Evolutionary conservation across 2,329 filamentous ascomycete genomes (phyloP).

Genomic region (Pseudogymnoascus sp.): DNA sequence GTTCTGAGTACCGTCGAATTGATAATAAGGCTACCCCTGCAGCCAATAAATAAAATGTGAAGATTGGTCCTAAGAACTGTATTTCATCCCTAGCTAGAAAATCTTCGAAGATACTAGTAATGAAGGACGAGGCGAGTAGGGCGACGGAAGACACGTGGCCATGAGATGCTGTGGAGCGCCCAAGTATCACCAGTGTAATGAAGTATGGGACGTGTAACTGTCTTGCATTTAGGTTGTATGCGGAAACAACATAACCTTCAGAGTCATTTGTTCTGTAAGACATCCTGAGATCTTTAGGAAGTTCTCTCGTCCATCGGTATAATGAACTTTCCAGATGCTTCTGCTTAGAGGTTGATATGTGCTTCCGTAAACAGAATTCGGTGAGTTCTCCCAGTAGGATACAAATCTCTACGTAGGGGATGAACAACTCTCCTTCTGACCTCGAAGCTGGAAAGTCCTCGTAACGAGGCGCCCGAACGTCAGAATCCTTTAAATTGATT

Average conservation of each 20-base stretch:
- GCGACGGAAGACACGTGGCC: constrained; percentile 30
- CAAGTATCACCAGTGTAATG: constrained; percentile 33
- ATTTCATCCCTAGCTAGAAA: constrained; percentile 37
- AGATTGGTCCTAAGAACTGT: constrained; percentile 35
- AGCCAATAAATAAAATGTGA: constrained; percentile 36
- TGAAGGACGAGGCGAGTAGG: constrained; percentile 35
- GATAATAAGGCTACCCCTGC: constrained; percentile 20
- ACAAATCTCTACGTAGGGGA: constrained; percentile 5
- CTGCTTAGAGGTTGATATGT: neutral
- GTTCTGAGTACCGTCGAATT: neutral
- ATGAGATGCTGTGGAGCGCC: constrained; percentile 25
- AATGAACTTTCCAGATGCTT: constrained; percentile 14
- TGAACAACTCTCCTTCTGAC: neutral
- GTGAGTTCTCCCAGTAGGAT: neutral
- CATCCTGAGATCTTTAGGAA: constrained; percentile 26
- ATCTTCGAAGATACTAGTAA: constrained; percentile 37
- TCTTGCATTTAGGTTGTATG: constrained; percentile 33
- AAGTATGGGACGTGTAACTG: constrained; percentile 35
- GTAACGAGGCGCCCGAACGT: neutral
- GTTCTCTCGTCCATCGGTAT: constrained; percentile 32
- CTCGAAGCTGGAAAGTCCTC: constrained; percentile 1
- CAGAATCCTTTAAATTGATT: neutral
- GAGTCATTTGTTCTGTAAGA: constrained; percentile 13
- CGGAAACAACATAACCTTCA: neutral
- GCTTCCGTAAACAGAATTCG: neutral